Evolutionary conservation across 2,329 filamentous ascomycete genomes (phyloP).

Genomic region (Aspergillus sp.): DNA sequence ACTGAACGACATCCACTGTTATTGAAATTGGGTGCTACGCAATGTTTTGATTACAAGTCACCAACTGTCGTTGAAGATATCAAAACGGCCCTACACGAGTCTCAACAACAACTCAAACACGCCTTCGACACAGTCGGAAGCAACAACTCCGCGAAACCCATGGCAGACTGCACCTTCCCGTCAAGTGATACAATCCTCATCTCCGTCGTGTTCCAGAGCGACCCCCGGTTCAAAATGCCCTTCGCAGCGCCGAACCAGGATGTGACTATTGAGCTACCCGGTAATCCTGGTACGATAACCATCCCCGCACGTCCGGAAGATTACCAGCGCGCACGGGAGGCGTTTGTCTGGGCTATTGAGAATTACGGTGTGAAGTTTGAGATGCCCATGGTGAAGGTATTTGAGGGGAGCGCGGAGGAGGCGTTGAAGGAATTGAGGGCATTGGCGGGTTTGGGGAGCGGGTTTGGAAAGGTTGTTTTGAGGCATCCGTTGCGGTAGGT

Average conservation of each 20-base stretch:
- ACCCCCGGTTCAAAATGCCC: not conserved
- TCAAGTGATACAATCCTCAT: not conserved
- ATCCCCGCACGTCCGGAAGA: not conserved
- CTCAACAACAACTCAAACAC: not conserved
- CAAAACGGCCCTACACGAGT: not conserved
- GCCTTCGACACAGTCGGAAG: not conserved
- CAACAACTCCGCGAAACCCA: not conserved
- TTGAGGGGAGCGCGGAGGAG: not conserved
- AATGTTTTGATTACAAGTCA: constrained; percentile 4
- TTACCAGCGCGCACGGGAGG: not conserved
- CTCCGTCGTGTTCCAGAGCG: not conserved
- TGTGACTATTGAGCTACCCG: not conserved
- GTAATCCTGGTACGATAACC: not conserved
- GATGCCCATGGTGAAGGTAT: not conserved
- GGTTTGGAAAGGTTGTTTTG: constrained; percentile 9
- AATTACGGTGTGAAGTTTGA: not conserved
- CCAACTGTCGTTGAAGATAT: constrained; percentile 3
- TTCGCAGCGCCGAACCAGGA: not conserved
- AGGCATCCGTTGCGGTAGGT: not conserved
- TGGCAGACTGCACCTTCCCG: not conserved
- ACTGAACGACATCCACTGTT: constrained; percentile 11
- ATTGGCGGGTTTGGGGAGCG: constrained; percentile 3
- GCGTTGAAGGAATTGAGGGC: not conserved
- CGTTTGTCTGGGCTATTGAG: not conserved
- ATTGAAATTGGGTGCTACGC: constrained; percentile 2